Evolutionary conservation across 805 yeast genomes (phyloP).

Genomic region (Suhomyces tanzawaensis): DNA sequence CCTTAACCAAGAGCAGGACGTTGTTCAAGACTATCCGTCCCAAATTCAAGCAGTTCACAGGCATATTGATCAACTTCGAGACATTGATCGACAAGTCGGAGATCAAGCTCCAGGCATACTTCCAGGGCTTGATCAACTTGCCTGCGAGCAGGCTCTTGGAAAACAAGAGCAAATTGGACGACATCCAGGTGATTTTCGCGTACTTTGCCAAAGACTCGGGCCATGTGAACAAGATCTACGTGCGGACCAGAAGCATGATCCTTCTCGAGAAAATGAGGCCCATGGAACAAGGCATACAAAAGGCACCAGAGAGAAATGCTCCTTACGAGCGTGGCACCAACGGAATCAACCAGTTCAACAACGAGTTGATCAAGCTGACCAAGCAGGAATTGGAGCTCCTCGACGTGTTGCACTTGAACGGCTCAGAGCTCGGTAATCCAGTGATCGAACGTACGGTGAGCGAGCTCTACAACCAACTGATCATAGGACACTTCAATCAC

Average conservation of each 20-base stretch:
- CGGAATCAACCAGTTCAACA: slow-evolving; percentile 55
- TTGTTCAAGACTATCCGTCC: slow-evolving; percentile 44
- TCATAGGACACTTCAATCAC: slow-evolving; percentile 13
- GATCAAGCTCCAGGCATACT: slow-evolving; percentile 47
- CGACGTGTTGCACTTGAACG: slow-evolving; percentile 24
- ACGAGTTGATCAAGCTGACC: slow-evolving; percentile 48
- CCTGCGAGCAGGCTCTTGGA: slow-evolving; percentile 37
- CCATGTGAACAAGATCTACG: slow-evolving; percentile 12
- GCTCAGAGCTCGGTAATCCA: slow-evolving; percentile 8
- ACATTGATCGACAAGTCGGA: slow-evolving; percentile 58
- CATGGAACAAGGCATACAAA: slow-evolving; percentile 44
- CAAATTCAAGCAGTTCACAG: slow-evolving; percentile 56
- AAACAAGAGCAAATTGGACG: slow-evolving; percentile 31
- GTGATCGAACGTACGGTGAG: slow-evolving; percentile 9
- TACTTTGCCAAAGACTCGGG: slow-evolving; percentile 11
- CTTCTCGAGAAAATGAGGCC: slow-evolving; percentile 45
- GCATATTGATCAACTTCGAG: slow-evolving; percentile 60
- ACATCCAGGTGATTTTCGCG: slow-evolving; percentile 10
- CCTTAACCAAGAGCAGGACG: slow-evolving; percentile 39
- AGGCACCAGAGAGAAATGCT: slow-evolving; percentile 36
- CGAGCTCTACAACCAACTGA: slow-evolving; percentile 12
- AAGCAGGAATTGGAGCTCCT: slow-evolving; percentile 50
- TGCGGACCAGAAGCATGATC: slow-evolving; percentile 23
- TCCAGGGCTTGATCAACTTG: slow-evolving; percentile 29
- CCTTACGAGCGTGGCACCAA: slow-evolving; percentile 63